phyloP scores from a whole-genome alignment of 73 alveolate genomes.

The Blepharisma stoltei region DNA sequence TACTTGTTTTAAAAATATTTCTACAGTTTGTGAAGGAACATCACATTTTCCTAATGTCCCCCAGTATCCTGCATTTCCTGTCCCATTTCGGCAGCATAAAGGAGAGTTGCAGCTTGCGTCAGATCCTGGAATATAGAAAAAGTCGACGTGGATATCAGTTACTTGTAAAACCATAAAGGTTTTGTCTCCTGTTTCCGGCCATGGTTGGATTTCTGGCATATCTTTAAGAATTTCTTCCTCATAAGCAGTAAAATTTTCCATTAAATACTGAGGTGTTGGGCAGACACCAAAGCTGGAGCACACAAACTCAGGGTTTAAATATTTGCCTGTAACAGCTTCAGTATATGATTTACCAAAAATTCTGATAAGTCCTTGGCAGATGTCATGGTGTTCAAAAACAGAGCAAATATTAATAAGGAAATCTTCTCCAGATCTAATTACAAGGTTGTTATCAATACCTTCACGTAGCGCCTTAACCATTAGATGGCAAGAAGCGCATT shows the following conservation, averaged over 20 bases:
- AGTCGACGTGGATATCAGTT: conserved; percentile 85
- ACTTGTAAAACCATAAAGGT: conserved; percentile 59
- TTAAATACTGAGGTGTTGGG: not conserved
- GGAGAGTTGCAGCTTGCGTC: conserved; percentile 66
- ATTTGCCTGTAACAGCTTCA: not conserved
- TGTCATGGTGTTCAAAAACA: too few species aligned
- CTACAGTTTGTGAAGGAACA: conserved; percentile 58
- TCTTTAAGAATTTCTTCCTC: not conserved
- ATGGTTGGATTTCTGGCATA: not conserved
- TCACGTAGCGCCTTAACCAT: too few species aligned
- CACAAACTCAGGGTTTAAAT: conserved; percentile 2
- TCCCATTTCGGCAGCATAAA: conserved; percentile 82
- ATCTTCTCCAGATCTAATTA: too few species aligned
- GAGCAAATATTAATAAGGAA: too few species aligned
- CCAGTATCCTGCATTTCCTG: conserved; percentile 63
- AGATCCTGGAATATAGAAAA: conserved; percentile 69
- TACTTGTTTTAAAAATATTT: conserved; percentile 51
- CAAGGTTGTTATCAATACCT: too few species aligned
- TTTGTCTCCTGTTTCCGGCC: conserved; percentile 30
- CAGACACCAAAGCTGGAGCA: not conserved
- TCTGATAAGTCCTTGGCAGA: too few species aligned
- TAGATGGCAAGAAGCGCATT: too few species aligned
- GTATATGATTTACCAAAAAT: not conserved
- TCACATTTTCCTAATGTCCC: conserved; percentile 71
- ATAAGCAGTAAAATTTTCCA: conserved; percentile 26